Conservation (phyloP, 2,329 filamentous ascomycete species). For the Diplodia corticola region DNA sequence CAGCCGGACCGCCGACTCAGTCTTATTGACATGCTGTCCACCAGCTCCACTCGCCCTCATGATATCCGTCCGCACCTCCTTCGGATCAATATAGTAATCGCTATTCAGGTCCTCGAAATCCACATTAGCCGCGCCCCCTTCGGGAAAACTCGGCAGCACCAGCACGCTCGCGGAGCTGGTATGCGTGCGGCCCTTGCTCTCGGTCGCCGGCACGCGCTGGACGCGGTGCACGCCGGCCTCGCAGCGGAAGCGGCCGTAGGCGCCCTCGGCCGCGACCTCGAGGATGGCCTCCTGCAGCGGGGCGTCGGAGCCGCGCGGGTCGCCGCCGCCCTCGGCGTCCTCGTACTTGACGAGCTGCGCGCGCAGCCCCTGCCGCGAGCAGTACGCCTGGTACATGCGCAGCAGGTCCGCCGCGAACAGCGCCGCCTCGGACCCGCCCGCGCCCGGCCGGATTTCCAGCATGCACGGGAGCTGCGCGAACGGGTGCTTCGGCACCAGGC, state of each 20-base stretch:
- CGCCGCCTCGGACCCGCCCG: conserved; percentile 86
- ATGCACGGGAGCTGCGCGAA: conserved; percentile 89
- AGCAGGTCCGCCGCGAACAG: conserved; percentile 86
- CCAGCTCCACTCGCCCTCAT: conserved; percentile 92
- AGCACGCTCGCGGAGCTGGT: conserved; percentile 91
- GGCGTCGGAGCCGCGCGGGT: conserved; percentile 60
- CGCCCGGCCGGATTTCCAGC: conserved; percentile 87
- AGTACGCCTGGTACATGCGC: conserved; percentile 85
- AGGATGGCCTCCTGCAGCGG: conserved; percentile 85
- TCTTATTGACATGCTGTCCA: conserved; percentile 98
- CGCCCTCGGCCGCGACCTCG: conserved; percentile 73
- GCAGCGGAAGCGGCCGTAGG: conserved; percentile 78
- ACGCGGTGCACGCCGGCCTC: conserved; percentile 96
- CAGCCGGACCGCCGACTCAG: conserved; percentile 89
- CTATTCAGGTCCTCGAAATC: conserved; percentile 73
- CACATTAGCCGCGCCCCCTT: conserved; percentile 52
- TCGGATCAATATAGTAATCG: conserved; percentile 85
- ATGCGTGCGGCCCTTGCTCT: conserved; percentile 87
- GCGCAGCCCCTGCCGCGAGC: conserved; percentile 66
- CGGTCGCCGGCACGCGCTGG: conserved; percentile 88
- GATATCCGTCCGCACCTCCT: conserved; percentile 80
- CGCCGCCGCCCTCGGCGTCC: conserved; percentile 62
- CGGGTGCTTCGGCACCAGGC: conserved; percentile 82
- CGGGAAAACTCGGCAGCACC: conserved; percentile 81
- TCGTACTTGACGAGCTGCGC: conserved; percentile 78